phyloP scores from a whole-genome alignment of 176 grass and related monocot species.

The Oryza glumipatula region DNA sequence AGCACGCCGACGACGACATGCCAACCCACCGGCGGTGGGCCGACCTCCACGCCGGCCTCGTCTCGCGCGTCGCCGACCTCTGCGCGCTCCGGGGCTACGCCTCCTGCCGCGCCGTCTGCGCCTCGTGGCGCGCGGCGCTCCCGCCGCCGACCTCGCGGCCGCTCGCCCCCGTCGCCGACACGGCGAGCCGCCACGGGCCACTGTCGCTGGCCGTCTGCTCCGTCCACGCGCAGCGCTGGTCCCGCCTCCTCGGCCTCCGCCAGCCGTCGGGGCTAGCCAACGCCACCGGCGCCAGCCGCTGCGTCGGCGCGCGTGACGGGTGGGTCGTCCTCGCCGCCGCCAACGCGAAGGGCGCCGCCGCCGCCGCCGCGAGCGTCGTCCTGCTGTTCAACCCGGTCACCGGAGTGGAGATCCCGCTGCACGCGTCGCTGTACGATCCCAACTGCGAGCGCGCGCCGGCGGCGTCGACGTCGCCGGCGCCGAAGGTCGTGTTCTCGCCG shows the following conservation, averaged over 20 bases:
- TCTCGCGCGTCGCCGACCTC: conserved; percentile 2
- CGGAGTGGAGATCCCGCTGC: conserved; percentile 29
- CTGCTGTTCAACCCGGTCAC: conserved; percentile 35
- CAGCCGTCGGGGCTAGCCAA: background rate
- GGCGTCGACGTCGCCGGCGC: too few relatives aligned
- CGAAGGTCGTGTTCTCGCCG: conserved; percentile 33
- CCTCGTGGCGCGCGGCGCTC: conserved; percentile 21
- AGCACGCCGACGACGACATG: background rate
- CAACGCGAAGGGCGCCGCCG: background rate
- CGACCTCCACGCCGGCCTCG: conserved; percentile 1
- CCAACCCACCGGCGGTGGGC: background rate
- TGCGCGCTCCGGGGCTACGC: conserved; percentile 2
- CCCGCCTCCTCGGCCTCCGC: background rate
- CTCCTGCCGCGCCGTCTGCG: conserved; percentile 23
- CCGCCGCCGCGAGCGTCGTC: background rate
- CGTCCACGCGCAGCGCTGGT: conserved; percentile 8
- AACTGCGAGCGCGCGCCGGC: too few relatives aligned
- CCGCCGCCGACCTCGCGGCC: conserved; percentile 24
- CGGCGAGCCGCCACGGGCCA: background rate
- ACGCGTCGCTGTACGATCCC: background rate
- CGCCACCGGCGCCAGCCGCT: background rate
- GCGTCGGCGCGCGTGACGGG: conserved; percentile 34
- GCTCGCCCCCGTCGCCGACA: background rate
- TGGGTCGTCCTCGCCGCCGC: conserved; percentile 25
- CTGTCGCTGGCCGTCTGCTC: conserved; percentile 22